Conservation (phyloP, 2,329 filamentous ascomycete species). For the Aureobasidium namibiae region DNA sequence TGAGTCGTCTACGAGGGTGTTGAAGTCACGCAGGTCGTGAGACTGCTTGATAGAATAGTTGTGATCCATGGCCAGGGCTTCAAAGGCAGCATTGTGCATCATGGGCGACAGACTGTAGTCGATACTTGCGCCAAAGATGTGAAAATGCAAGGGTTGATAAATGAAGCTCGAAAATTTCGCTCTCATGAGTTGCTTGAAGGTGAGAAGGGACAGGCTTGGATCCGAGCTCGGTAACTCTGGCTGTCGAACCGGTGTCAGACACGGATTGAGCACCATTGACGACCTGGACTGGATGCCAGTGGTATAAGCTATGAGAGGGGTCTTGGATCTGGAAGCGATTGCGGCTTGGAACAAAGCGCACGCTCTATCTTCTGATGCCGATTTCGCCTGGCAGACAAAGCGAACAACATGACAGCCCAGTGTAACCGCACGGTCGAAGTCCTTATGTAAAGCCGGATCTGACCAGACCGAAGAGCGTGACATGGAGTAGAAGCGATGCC, state of each 20-base stretch:
- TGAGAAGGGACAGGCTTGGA: constrained; percentile 39
- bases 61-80: constrained; percentile 60
- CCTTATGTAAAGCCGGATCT: constrained; percentile 45
- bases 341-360: constrained; percentile 45
- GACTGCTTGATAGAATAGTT: constrained; percentile 58
- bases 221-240: constrained; percentile 2
- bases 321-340: constrained; percentile 15
- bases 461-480: constrained; percentile 46
- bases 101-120: constrained; percentile 66
- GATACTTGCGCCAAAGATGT: constrained; percentile 65
- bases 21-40: constrained; percentile 53
- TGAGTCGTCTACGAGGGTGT: constrained; percentile 54
- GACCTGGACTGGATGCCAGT: constrained; percentile 53
- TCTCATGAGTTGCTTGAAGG: constrained; percentile 54
- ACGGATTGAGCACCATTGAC: constrained; percentile 58
- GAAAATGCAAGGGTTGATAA: constrained; percentile 61
- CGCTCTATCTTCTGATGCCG: constrained; percentile 53
- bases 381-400: constrained; percentile 47
- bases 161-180: constrained; percentile 60
- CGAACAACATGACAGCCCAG: constrained; percentile 56
- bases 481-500: constrained; percentile 40
- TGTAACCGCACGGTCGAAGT: constrained; percentile 50
- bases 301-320: constrained; percentile 36
- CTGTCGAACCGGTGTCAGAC: constrained; percentile 49
- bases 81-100: constrained; percentile 67